A percentile compares a stretch with the other conserved stretches of the same genome.
Conservation (phyloP, 2,329 filamentous ascomycete genomes). For the Colletotrichum sidae region DNA sequence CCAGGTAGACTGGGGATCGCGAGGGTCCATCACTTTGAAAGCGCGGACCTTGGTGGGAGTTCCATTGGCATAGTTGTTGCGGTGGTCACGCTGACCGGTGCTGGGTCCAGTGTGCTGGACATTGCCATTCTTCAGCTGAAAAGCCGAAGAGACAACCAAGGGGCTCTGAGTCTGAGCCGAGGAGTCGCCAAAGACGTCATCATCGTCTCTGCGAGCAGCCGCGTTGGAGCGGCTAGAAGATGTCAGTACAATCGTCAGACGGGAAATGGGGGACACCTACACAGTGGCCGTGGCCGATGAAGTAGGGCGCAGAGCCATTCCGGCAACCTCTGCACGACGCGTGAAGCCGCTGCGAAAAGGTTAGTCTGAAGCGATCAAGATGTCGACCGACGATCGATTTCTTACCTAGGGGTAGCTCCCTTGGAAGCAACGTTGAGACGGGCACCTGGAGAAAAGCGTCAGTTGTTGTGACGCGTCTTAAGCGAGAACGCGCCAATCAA, state of each 20-base stretch:
- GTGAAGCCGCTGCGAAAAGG: conserved; percentile 7
- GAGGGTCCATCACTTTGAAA: conserved; percentile 1
- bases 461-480: too few species aligned
- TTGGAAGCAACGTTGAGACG: conserved; percentile 18
- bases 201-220: conserved; percentile 7
- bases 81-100: background rate
- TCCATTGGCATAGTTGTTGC: conserved; percentile 15
- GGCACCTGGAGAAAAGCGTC: background rate
- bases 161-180: background rate
- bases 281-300: conserved; percentile 30
- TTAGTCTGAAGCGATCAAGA: background rate
- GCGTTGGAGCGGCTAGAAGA: background rate
- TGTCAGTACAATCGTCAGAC: background rate
- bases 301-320: conserved; percentile 28
- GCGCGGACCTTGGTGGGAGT: conserved; percentile 29
- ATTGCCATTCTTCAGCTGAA: conserved; percentile 21
- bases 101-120: conserved; percentile 15
- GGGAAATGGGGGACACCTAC: conserved; percentile 1
- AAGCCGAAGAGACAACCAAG: conserved; percentile 1
- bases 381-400: too few species aligned
- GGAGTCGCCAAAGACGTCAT: conserved; percentile 25
- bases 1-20: conserved; percentile 65
- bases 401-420: conserved; percentile 28
- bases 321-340: conserved; percentile 19
- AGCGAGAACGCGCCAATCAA: too few species aligned